Evolutionary conservation across 768 basidiomycete genomes (phyloP), one percentile per base, ranked within the genome.

Genomic region (Leccinum disarticulatum): DNA sequence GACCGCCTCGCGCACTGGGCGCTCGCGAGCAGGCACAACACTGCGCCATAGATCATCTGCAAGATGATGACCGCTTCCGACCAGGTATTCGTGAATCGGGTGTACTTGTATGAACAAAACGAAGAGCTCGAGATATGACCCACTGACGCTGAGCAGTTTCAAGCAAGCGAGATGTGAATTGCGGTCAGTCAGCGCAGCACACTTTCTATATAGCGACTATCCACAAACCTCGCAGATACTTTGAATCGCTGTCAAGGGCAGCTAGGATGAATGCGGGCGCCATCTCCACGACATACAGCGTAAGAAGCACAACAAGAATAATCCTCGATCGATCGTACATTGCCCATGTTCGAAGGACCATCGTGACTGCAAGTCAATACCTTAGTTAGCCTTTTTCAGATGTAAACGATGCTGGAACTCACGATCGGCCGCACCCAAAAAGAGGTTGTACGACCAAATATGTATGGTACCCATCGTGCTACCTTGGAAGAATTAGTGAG

Each of bases 271-370:
- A 0, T 10, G 25, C 2, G 11, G 36, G n/a, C 15, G 10, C 35
- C 13, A 53, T 53, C 36, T 54, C 53, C 25, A 41, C 6, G 27
- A 31, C 17, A 19, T 38, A 54, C 2, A 54, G 17, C 4, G 17
- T 7, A 14, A 54, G 36, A 4, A 54, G 36, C 10, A 6, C 17
- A 13, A 27, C 6, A 5, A 54, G 11, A 22, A 54, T 38, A 13
- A 41, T 2, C n/a, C 7, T 54, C 11, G 53, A 54, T 28, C 53
- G 53, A 41, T 54, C 27, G 31, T 54, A 54, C 53, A 54, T 36
- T 41, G 53, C 53, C 53, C 53, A 54, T 54, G 25, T 17, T 10
- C 53, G 53, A 27, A 54, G 53, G 53, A 54, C 27, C 53, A 54
- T 54, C 25, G 27, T 10, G 27, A 54, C 53, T 54, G 27, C 7